These are phyloP conservation scores for Salvia hispanica DNA, from an alignment of 257 asterid species.

Conservation along the genomic window DNA sequence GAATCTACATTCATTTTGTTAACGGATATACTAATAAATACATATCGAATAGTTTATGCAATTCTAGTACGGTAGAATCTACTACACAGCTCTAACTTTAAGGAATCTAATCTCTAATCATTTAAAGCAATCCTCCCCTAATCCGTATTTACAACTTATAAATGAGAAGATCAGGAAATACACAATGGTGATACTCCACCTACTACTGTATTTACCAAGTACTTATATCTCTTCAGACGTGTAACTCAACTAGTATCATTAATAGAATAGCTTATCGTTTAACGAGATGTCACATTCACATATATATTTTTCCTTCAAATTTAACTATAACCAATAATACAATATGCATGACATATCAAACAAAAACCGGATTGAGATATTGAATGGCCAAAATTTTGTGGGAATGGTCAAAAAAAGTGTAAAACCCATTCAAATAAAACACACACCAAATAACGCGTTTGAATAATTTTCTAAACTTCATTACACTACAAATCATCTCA, in stretches of 20 bases:
- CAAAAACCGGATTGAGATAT: not conserved
- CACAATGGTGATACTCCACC: not conserved
- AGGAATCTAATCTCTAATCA: not conserved
- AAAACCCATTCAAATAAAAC: conserved; percentile 1
- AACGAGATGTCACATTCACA: no score
- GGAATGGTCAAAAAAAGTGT: conserved; percentile 27
- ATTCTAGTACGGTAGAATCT: not conserved
- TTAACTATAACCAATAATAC: no score
- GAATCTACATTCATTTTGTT: no score
- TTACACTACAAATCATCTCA: conserved; percentile 8
- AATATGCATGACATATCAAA: not conserved
- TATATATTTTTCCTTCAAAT: no score
- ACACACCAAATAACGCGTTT: not conserved
- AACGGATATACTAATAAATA: no score
- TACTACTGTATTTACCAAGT: no score
- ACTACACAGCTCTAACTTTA: not conserved
- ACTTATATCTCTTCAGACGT: no score
- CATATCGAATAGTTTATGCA: no score
- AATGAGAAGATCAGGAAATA: no score
- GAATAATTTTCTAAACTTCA: not conserved
- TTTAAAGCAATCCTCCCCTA: not conserved
- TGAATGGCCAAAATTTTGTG: not conserved
- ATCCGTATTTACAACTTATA: no score
- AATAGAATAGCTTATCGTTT: no score
- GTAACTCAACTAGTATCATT: no score